Conservation (phyloP, 208 protist species). For the Trypanosoma theileri region DNA sequence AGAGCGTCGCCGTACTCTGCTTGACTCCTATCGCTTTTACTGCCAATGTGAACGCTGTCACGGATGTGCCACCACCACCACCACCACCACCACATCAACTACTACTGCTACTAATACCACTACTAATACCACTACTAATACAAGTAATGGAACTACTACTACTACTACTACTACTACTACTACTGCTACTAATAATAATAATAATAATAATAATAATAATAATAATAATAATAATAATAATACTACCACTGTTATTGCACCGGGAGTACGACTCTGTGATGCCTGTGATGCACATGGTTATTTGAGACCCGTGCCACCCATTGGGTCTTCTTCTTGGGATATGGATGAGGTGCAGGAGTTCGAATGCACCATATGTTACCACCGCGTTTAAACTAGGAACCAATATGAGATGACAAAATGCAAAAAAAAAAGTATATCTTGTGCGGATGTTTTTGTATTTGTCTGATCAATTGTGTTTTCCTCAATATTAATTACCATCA, state of each 20-base stretch:
- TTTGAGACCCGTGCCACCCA: constrained; percentile 37
- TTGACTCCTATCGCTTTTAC: constrained; percentile 65
- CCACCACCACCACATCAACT: neutral
- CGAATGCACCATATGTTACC: constrained; percentile 28
- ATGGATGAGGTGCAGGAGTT: constrained; percentile 9
- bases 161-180: no score
- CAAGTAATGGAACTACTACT: no score
- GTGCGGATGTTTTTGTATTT: neutral
- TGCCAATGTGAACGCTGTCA: constrained; percentile 65
- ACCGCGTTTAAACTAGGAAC: neutral
- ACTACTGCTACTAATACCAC: no score
- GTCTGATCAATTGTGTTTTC: constrained; percentile 2
- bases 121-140: no score
- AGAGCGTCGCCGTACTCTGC: constrained; percentile 52
- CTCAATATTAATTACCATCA: constrained; percentile 15
- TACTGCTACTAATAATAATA: neutral
- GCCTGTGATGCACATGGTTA: constrained; percentile 51
- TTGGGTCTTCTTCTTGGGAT: neutral
- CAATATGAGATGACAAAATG: no score
- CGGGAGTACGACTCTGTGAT: constrained; percentile 38
- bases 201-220: constrained; percentile 1
- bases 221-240: neutral
- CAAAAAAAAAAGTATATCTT: no score
- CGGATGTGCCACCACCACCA: constrained; percentile 13
- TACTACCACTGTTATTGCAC: neutral